Evolutionary conservation across 2,329 filamentous ascomycete species (phyloP).

Genomic region (Colletotrichum scovillei): DNA sequence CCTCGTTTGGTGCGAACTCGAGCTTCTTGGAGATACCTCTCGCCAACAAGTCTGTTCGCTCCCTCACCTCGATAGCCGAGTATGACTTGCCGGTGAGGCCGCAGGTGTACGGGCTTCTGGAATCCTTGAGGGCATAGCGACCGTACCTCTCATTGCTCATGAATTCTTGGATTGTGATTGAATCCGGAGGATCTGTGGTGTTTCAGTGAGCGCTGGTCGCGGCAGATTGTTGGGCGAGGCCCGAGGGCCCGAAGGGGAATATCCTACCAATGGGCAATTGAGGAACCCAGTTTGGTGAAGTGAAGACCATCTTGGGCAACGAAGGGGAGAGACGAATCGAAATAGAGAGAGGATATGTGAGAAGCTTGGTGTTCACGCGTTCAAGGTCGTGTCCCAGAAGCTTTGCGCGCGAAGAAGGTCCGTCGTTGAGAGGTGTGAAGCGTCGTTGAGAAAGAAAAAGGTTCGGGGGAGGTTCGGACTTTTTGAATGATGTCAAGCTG

Average conservation of each 20-base stretch:
- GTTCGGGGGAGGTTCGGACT: slow-evolving; percentile 6
- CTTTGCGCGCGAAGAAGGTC: neutral
- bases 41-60: slow-evolving; percentile 75
- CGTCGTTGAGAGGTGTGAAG: neutral
- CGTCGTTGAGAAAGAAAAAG: neutral
- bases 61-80: slow-evolving; percentile 70
- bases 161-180: slow-evolving; percentile 80
- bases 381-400: neutral
- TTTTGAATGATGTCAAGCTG: slow-evolving; percentile 27
- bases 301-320: slow-evolving; percentile 61
- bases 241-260: neutral
- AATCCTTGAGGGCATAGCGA: slow-evolving; percentile 70
- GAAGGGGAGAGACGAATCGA: neutral
- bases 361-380: neutral
- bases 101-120: slow-evolving; percentile 80
- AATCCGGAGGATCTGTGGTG: slow-evolving; percentile 72
- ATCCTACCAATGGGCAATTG: slow-evolving; percentile 65
- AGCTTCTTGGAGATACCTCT: slow-evolving; percentile 77
- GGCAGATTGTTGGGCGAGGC: slow-evolving; percentile 1
- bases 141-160: slow-evolving; percentile 80
- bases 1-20: slow-evolving; percentile 75
- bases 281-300: slow-evolving; percentile 71
- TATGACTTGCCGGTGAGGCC: slow-evolving; percentile 78
- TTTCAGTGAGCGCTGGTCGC: slow-evolving; percentile 12
- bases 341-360: neutral